phyloP scores from a whole-genome alignment of 2,329 filamentous ascomycete genomes.

The Aspergillus melleus region DNA sequence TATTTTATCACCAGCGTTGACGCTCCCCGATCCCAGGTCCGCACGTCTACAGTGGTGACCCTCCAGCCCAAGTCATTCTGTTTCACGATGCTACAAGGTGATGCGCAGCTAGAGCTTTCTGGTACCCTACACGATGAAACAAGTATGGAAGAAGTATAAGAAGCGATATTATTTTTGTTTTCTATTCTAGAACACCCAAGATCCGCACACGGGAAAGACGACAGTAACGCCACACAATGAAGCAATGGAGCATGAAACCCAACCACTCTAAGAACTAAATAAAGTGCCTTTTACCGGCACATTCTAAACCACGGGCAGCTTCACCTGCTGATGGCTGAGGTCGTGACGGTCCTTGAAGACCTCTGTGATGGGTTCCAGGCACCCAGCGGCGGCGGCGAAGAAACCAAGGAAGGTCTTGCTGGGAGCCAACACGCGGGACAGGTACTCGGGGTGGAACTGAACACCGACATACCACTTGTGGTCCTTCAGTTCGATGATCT shows the following conservation, averaged over 20 bases:
- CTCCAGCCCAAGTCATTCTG: too few relatives aligned
- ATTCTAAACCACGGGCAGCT: constrained; percentile 4
- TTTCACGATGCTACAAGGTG: too few relatives aligned
- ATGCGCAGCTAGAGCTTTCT: too few relatives aligned
- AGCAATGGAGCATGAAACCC: background rate
- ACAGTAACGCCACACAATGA: background rate
- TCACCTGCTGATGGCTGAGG: constrained; percentile 15
- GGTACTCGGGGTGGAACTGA: constrained; percentile 87
- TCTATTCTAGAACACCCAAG: background rate
- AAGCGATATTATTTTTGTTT: background rate
- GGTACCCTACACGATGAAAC: too few relatives aligned
- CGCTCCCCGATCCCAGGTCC: too few relatives aligned
- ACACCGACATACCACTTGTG: constrained; percentile 84
- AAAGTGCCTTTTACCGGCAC: constrained; percentile 4
- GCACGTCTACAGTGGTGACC: too few relatives aligned
- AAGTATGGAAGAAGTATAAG: too few relatives aligned
- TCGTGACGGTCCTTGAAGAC: constrained; percentile 23
- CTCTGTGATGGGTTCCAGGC: constrained; percentile 49
- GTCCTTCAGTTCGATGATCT: constrained; percentile 77
- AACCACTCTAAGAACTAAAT: background rate
- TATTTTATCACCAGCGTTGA: too few relatives aligned
- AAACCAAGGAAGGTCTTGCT: constrained; percentile 80
- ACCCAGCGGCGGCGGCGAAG: constrained; percentile 72
- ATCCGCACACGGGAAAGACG: background rate
- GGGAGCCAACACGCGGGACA: constrained; percentile 71